Evolutionary conservation across 2,329 filamentous ascomycete species (phyloP), one percentile per base, ranked within the genome.

Genomic region (Cladophialophora psammophila): DNA sequence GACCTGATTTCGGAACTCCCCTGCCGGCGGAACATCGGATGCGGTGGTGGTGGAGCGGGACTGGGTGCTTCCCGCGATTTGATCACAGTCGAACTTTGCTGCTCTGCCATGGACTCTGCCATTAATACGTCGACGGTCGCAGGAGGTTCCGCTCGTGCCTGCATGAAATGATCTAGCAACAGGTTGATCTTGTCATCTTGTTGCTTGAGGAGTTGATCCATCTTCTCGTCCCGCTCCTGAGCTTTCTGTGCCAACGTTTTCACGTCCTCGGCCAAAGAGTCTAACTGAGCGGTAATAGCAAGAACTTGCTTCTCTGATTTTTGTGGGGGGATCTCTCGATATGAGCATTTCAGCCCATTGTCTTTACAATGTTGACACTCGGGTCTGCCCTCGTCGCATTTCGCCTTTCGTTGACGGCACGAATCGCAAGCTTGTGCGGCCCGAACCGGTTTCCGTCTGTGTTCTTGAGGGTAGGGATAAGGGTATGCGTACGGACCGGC

Each of bases 281-380:
- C 69, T 34, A 73, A 59, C 54, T 70, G 65, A 31, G 69, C 60
- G n/a, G 65, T 70, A 20, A 73, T 73, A 15, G 63, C 60, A 15
- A 72, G 61, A 13, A 70, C 69, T 59, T 73, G 71, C 36, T 72
- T 72, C 56, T 74, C 90, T 77, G 84, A 96, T 92, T 96, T 94
- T 76, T 96, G 95, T 15, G 93, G 93, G 26, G 93, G 91, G 5
- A 95, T 91, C 75, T 97, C 94, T 71, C 94, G 89, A 78, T 97
- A 98, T 78, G 92, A 90, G 81, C 92, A 99, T 61, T 89, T 85
- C 36, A 93, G 85, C 71, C 87, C 89, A 76, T 96, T 96, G 72
- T 98, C 94, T 74, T 90, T 91, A 78, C 95, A 99, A 74, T 89
- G 88, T 45, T 90, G 92, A 76, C 93, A 94, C 74, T 91, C 90